A percentile compares a stretch with the other conserved stretches of the same genome.
Evolutionary conservation across 2,329 filamentous ascomycete species (phyloP).

Genomic region (Penicillium sp.): DNA sequence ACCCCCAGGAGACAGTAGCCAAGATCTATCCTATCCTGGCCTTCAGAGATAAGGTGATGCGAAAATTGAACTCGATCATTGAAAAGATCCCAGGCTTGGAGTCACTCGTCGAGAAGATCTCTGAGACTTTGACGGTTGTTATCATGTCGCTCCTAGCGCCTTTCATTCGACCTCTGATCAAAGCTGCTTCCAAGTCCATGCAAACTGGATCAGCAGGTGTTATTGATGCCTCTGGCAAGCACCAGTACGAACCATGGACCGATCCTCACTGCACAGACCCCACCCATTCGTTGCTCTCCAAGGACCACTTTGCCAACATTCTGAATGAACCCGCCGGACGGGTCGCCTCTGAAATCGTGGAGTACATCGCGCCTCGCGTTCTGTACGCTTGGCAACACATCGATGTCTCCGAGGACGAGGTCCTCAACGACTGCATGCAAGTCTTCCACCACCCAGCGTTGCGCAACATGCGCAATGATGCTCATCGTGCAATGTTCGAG

Average conservation of each 20-base stretch:
- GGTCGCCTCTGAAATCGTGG: conserved; percentile 70
- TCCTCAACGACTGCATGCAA: conserved; percentile 74
- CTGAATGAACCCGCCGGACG: conserved; percentile 74
- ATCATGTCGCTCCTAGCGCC: conserved; percentile 87
- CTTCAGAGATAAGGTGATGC: conserved; percentile 92
- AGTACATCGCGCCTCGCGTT: conserved; percentile 83
- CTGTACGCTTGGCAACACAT: conserved; percentile 93
- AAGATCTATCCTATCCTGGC: conserved; percentile 94
- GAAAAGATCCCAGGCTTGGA: conserved; percentile 91
- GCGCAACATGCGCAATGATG: conserved; percentile 70
- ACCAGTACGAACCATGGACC: conserved; percentile 77
- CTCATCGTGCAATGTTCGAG: conserved; percentile 84
- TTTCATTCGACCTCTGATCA: conserved; percentile 89
- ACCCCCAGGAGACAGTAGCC: conserved; percentile 70
- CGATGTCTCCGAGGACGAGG: conserved; percentile 75
- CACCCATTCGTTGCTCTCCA: conserved; percentile 78
- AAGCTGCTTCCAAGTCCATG: conserved; percentile 75
- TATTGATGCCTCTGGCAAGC: conserved; percentile 64
- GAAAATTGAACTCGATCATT: conserved; percentile 75
- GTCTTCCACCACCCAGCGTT: conserved; percentile 90
- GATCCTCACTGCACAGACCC: conserved; percentile 72
- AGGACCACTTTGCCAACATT: conserved; percentile 79
- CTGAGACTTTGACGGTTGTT: conserved; percentile 88
- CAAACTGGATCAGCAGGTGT: conserved; percentile 80
- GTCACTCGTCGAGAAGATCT: conserved; percentile 86